phyloP scores from a whole-genome alignment of 2,329 filamentous ascomycete species.

The Aspergillus ruber region DNA sequence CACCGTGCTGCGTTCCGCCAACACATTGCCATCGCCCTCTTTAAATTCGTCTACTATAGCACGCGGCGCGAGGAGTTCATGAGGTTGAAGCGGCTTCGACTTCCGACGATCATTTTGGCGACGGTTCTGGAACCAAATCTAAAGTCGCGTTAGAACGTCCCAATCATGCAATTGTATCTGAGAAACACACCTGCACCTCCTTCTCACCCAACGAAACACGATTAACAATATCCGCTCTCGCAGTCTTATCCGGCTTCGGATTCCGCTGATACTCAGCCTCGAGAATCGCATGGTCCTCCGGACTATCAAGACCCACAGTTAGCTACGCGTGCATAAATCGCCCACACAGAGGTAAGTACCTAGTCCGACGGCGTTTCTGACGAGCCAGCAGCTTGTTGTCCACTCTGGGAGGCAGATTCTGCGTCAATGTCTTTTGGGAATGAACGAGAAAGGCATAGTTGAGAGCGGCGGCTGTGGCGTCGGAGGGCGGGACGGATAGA shows the following conservation, averaged over 20 bases:
- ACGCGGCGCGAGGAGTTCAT: constrained; percentile 56
- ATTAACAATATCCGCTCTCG: constrained; percentile 75
- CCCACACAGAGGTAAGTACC: constrained; percentile 37
- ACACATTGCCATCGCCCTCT: constrained; percentile 23
- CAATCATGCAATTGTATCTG: constrained; percentile 3
- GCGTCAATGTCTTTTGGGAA: constrained; percentile 50
- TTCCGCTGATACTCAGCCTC: constrained; percentile 80
- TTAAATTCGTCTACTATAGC: constrained; percentile 20
- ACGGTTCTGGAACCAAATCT: constrained; percentile 98
- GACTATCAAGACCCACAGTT: constrained; percentile 44
- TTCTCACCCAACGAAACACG: constrained; percentile 88
- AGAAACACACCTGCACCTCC: constrained; percentile 75
- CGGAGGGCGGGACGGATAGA: constrained; percentile 25
- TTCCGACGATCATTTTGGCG: constrained; percentile 88
- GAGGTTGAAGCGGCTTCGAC: constrained; percentile 71
- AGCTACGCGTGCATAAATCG: constrained; percentile 8
- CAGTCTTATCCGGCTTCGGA: constrained; percentile 84
- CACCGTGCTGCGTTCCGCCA: constrained; percentile 22
- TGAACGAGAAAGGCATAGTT: constrained; percentile 55
- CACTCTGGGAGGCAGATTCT: constrained; percentile 51
- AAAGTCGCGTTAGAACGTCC: constrained; percentile 19
- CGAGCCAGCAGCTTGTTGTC: constrained; percentile 56
- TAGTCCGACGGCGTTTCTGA: constrained; percentile 57
- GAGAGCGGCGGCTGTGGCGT: constrained; percentile 25
- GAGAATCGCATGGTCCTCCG: constrained; percentile 81